Conservation (phyloP, 495 filamentous ascomycete species). For the Cercophora scortea region DNA sequence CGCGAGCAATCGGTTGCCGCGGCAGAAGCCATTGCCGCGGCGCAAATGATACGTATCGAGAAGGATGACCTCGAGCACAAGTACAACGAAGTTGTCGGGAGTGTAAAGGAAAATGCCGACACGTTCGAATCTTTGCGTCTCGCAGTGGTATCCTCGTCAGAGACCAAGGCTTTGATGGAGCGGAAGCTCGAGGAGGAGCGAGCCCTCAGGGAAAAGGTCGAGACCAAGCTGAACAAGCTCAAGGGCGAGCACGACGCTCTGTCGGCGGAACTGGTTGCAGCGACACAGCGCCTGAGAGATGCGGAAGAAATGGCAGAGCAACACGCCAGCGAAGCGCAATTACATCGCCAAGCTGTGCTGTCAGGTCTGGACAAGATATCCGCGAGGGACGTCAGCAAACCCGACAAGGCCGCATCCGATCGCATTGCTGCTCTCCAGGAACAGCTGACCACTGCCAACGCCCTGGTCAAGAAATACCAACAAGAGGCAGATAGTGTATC, state of each 20-base stretch:
- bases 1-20: constrained; percentile 70
- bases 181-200: constrained; percentile 80
- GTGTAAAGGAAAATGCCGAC: constrained; percentile 60
- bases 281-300: constrained; percentile 67
- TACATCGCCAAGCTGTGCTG: constrained; percentile 77
- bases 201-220: constrained; percentile 63
- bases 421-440: constrained; percentile 70
- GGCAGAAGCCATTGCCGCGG: constrained; percentile 64
- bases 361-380: constrained; percentile 70
- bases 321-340: constrained; percentile 77
- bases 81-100: constrained; percentile 57
- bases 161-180: constrained; percentile 68
- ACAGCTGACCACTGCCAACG: constrained; percentile 70
- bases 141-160: constrained; percentile 69
- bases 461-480: constrained; percentile 77
- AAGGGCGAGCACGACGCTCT: constrained; percentile 79
- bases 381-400: constrained; percentile 40
- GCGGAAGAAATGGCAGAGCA: constrained; percentile 87
- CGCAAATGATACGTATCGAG: constrained; percentile 70
- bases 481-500: constrained; percentile 80
- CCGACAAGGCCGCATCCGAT: constrained; percentile 56
- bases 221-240: constrained; percentile 70
- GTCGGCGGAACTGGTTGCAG: constrained; percentile 68
- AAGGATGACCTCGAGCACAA: constrained; percentile 71
- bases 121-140: constrained; percentile 69